Base-by-base conservation (phyloP, 75 land plant genomes). In the Cupressus sempervirens region DNA sequence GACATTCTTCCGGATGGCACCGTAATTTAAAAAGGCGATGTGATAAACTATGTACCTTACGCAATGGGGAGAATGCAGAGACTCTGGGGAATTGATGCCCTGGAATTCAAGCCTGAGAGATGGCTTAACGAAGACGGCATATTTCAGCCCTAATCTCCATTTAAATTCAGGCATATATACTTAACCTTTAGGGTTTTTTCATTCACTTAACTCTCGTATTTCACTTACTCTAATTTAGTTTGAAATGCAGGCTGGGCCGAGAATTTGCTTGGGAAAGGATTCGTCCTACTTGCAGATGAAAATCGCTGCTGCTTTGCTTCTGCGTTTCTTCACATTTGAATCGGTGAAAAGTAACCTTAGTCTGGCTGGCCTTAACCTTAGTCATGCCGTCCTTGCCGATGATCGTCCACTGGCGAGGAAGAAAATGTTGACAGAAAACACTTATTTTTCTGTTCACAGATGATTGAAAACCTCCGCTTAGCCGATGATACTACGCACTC, bases 191-290 rank as follows among this genome's bases (percentile, higher is more conserved):
- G 14, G 2, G 13, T 12, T 50, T 50, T 50, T 50, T 1, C 13
- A 50, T 12, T 13, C 53, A 50, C 15, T 50, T 15, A 50, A 50
- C 53, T 12, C 53, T 50, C 1, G 53, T 13, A 3, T 13, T 50
- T 50, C 53, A 50, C 53, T 14, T 6, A 34, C 76, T 1, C 14
- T 32, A 16, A 74, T 74, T 50, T 4, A 12, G 2, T 82, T n/a
- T 26, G 1, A 30, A 53, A 65, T 65, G n/a, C 84, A 89, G 91
- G 91, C 91, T 38, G 91, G 91, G 41, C 91, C 91, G 26, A 76
- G 91, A 15, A 88, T 89, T 40, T 89, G 91, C 50, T 26, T 89
- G 77, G 91, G 91, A n/a, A 88, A 88, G 65, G 91, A 89, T 3
- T 85, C 90, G 3, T 90, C 91, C 14, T 89, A 83, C 46, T 54